Percentiles rank a stretch among this genome's conserved stretches.
Evolutionary conservation across 2,329 filamentous ascomycete species (phyloP).

Genomic region (Aurifilum marmelostoma): DNA sequence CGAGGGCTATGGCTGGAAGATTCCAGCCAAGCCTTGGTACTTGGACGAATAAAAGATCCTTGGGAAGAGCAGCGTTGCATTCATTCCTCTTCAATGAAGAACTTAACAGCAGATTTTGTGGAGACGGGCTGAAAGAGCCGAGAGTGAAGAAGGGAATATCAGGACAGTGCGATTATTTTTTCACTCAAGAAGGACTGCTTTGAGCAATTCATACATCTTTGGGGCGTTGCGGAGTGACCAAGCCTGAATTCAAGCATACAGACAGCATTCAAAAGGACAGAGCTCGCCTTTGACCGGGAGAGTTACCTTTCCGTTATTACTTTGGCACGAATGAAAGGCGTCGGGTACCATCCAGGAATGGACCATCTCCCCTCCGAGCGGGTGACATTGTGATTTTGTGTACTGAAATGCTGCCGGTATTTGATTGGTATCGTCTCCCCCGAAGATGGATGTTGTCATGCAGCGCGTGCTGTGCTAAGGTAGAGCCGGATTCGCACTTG

Average conservation of each 20-base stretch:
- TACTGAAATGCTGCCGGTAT: neutral
- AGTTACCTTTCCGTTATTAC: neutral
- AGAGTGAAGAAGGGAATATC: neutral
- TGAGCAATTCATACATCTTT: neutral
- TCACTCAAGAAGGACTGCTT: neutral
- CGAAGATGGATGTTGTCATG: too few relatives aligned
- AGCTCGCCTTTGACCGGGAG: neutral
- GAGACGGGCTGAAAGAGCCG: neutral
- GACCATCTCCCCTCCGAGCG: neutral
- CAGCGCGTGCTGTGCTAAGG: neutral
- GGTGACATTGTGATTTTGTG: neutral
- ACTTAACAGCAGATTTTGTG: too few relatives aligned
- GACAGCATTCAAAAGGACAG: neutral
- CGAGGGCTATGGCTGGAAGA: slow-evolving; percentile 14
- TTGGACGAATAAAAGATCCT: neutral
- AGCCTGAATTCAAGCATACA: neutral
- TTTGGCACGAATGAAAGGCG: neutral
- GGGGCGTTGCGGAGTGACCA: neutral
- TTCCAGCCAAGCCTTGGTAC: neutral
- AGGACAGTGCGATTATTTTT: neutral
- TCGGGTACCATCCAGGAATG: neutral
- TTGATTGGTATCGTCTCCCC: too few relatives aligned
- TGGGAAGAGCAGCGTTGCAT: neutral
- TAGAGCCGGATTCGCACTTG: neutral
- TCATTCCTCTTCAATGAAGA: neutral